These are phyloP conservation scores for Blastocrithidia nonstop DNA, from an alignment of 208 protist species.

Conservation along the genomic window DNA sequence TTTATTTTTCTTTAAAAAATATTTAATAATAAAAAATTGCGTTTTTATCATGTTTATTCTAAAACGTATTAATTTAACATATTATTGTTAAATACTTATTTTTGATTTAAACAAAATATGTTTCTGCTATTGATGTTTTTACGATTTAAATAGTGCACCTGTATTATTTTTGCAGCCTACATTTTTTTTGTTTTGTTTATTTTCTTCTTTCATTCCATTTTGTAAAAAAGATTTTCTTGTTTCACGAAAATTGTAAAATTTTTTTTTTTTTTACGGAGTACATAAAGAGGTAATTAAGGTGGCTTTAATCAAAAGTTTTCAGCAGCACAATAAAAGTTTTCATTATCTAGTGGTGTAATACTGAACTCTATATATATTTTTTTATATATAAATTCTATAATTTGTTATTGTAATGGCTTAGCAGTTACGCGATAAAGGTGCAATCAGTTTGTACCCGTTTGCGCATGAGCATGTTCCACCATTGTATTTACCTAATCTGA, in stretches of 20 bases:
- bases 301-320: too few relatives aligned
- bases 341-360: too few relatives aligned
- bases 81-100: too few relatives aligned
- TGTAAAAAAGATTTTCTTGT: neutral
- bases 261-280: slow-evolving; percentile 1
- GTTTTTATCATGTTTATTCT: too few relatives aligned
- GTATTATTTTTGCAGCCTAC: neutral
- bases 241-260: neutral
- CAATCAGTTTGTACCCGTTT: slow-evolving; percentile 20
- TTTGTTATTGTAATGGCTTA: neutral
- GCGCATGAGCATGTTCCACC: slow-evolving; percentile 50
- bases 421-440: neutral
- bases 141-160: too few relatives aligned
- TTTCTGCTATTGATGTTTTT: too few relatives aligned
- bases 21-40: neutral
- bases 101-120: too few relatives aligned
- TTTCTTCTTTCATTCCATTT: slow-evolving; percentile 2
- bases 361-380: neutral
- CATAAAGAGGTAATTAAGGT: neutral
- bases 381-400: slow-evolving; percentile 1
- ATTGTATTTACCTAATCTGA: slow-evolving; percentile 43
- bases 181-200: neutral
- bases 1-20: slow-evolving; percentile 7
- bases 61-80: too few relatives aligned
- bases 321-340: too few relatives aligned